Evolutionary conservation across 1,284 basidiomycete genomes (phyloP).

Genomic region (Megacollybia platyphylla): DNA sequence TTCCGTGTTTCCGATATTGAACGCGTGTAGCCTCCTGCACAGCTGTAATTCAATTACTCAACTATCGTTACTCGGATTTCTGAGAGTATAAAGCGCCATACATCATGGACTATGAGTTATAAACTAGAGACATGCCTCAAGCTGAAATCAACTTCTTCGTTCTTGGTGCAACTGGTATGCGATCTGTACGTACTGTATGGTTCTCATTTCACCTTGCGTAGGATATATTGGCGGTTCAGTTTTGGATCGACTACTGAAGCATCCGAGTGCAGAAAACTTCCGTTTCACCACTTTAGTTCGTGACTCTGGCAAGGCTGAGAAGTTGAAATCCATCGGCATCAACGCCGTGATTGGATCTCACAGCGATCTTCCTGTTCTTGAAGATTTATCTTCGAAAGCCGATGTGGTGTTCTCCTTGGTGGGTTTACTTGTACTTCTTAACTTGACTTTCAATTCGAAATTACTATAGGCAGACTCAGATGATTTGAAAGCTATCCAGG

Average conservation of each 20-base stretch:
- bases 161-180: no score
- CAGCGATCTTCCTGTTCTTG: slow-evolving; percentile 19
- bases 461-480: slow-evolving; percentile 24
- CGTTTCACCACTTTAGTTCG: slow-evolving; percentile 29
- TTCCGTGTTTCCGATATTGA: no score
- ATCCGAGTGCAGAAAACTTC: slow-evolving; percentile 24
- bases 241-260: slow-evolving; percentile 27
- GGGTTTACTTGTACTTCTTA: slow-evolving; percentile 6
- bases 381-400: slow-evolving; percentile 23
- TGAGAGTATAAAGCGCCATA: no score
- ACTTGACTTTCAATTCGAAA: not conserved
- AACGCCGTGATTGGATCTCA: slow-evolving; percentile 26
- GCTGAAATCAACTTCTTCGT: no score
- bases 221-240: slow-evolving; percentile 46
- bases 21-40: no score
- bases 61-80: no score
- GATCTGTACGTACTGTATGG: no score
- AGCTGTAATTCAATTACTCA: no score
- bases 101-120: no score
- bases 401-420: slow-evolving; percentile 37
- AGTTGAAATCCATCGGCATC: slow-evolving; percentile 20
- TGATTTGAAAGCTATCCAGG: slow-evolving; percentile 22
- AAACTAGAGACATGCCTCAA: no score
- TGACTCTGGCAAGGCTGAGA: slow-evolving; percentile 21
- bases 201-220: slow-evolving; percentile 5